Percentiles rank a stretch among this genome's conserved stretches.
These are phyloP conservation scores for Solanum pennellii DNA, from an alignment of 257 asterid genomes.

Conservation along the genomic window DNA sequence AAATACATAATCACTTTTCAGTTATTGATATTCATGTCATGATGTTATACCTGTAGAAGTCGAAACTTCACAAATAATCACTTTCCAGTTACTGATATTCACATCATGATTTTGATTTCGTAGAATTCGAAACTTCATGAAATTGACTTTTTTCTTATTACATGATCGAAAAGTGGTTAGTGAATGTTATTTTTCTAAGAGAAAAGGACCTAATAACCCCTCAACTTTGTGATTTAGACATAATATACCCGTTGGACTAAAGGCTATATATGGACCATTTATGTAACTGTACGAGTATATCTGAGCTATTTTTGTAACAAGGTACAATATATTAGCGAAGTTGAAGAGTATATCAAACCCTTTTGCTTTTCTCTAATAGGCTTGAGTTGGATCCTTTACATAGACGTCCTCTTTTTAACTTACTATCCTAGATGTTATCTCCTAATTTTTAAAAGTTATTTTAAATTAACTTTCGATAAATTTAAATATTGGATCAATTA, in stretches of 20 bases:
- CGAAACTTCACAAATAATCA: neutral
- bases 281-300: no score
- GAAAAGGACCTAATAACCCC: neutral
- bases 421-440: neutral
- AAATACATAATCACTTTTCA: neutral
- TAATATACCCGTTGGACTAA: neutral
- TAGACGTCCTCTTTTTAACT: neutral
- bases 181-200: neutral
- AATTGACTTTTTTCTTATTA: neutral
- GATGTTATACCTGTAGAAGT: accelerated
- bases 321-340: no score
- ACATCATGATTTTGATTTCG: no score
- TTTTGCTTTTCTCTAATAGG: neutral
- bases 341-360: accelerated
- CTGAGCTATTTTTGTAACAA: accelerated
- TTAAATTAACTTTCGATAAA: neutral
- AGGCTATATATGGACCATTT: no score
- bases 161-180: neutral
- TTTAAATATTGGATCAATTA: neutral
- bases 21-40: neutral
- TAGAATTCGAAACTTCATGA: neutral
- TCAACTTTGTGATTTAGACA: neutral
- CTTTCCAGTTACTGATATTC: no score
- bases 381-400: neutral
- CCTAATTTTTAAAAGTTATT: neutral